Conservation (phyloP, 2,329 filamentous ascomycete genomes). For the Pseudogymnoascus sp. region DNA sequence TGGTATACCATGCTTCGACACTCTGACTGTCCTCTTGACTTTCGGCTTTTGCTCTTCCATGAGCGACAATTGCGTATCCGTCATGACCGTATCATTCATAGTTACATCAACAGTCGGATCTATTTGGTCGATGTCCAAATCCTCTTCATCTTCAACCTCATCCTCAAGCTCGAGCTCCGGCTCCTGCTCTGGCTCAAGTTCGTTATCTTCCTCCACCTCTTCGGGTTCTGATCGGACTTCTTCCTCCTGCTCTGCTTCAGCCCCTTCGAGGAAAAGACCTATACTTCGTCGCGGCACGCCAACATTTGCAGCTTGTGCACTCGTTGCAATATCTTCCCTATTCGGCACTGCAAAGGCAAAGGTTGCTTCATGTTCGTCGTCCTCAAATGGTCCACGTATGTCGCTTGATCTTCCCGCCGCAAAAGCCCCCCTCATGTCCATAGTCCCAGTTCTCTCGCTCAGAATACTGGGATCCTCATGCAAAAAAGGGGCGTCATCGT, state of each 20-base stretch:
- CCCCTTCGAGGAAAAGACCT: neutral
- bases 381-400: slow-evolving; percentile 21
- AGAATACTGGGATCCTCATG: slow-evolving; percentile 2
- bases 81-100: slow-evolving; percentile 18
- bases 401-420: slow-evolving; percentile 24
- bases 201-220: slow-evolving; percentile 21
- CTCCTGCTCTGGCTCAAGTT: slow-evolving; percentile 21
- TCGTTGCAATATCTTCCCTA: slow-evolving; percentile 14
- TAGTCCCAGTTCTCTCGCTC: slow-evolving; percentile 14
- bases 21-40: slow-evolving; percentile 45
- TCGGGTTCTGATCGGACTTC: slow-evolving; percentile 11
- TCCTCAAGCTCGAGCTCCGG: slow-evolving; percentile 22
- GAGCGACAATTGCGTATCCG: neutral
- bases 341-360: slow-evolving; percentile 29
- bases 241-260: slow-evolving; percentile 17
- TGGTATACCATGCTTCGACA: slow-evolving; percentile 65
- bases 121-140: slow-evolving; percentile 10
- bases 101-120: slow-evolving; percentile 12
- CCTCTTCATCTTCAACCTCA: slow-evolving; percentile 24
- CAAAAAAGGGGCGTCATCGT: slow-evolving; percentile 16
- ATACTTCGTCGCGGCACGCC: neutral
- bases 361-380: slow-evolving; percentile 28
- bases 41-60: slow-evolving; percentile 20
- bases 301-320: neutral
- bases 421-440: slow-evolving; percentile 19